Conservation (phyloP, 495 filamentous ascomycete species). For the Xylaria cubensis region DNA sequence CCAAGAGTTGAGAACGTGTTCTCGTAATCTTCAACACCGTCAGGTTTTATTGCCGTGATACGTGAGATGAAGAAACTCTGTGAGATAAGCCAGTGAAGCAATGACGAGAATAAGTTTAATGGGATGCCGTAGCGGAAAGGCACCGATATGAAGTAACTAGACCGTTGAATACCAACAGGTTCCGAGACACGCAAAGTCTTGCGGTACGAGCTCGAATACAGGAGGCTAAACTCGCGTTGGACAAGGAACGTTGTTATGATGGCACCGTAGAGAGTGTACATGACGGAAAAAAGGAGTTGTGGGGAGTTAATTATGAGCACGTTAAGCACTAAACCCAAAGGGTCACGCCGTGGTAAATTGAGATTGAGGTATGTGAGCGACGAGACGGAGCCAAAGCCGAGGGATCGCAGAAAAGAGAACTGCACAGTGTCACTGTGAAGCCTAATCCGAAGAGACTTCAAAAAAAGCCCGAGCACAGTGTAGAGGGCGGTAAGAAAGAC, state of each 20-base stretch:
- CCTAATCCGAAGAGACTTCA: background rate
- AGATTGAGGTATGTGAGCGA: background rate
- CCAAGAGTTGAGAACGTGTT: background rate
- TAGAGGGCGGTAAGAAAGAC: background rate
- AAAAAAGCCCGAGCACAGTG: background rate
- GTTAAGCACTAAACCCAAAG: background rate
- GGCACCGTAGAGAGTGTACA: background rate
- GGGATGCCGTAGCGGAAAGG: background rate
- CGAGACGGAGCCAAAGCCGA: background rate
- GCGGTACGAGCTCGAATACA: background rate
- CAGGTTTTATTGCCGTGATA: background rate
- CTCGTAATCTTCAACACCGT: background rate
- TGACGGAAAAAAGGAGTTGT: background rate
- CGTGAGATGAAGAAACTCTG: background rate
- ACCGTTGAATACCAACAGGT: background rate
- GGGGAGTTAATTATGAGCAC: background rate
- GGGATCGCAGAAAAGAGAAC: background rate
- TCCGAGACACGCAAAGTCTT: background rate
- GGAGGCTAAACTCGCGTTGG: background rate
- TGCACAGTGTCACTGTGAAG: background rate
- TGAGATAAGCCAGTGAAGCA: background rate
- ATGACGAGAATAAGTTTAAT: background rate
- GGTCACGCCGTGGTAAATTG: background rate
- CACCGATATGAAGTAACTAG: background rate
- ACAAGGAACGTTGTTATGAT: background rate